Evolutionary conservation across 2,329 filamentous ascomycete species (phyloP).

Genomic region (Bipolaris gigantea): DNA sequence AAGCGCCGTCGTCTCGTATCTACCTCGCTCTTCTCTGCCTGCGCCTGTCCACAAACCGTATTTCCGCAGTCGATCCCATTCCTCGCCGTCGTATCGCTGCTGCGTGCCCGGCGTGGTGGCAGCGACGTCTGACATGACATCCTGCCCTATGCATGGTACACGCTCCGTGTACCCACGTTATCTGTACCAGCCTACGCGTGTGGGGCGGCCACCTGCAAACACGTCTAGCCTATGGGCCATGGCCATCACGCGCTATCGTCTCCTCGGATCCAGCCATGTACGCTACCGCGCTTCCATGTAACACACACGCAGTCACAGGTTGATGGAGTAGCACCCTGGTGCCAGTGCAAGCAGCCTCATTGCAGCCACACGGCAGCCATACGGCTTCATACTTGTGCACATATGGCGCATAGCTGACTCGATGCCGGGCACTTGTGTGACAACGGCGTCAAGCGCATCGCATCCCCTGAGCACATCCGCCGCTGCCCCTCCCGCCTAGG

Average conservation of each 20-base stretch:
- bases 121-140: not conserved
- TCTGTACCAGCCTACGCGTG: not conserved
- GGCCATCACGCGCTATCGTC: not conserved
- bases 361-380: not conserved
- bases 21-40: too few relatives aligned
- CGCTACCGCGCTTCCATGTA: not conserved
- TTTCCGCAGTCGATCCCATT: constrained; percentile 9
- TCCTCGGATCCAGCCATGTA: not conserved
- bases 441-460: constrained; percentile 1
- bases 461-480: constrained; percentile 4
- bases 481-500: not conserved
- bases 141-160: not conserved
- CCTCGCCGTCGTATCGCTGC: not conserved
- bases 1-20: constrained; percentile 13
- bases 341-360: not conserved
- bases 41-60: constrained; percentile 6
- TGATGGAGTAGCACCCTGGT: not conserved
- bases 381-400: not conserved
- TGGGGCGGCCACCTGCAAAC: not conserved
- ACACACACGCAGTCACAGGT: not conserved
- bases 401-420: not conserved
- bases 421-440: constrained; percentile 1
- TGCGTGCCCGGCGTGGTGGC: too few relatives aligned
- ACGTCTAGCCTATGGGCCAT: not conserved
- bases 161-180: not conserved